Base-by-base conservation (phyloP, 129 eudicot genomes). In the Glebionis coronaria region DNA sequence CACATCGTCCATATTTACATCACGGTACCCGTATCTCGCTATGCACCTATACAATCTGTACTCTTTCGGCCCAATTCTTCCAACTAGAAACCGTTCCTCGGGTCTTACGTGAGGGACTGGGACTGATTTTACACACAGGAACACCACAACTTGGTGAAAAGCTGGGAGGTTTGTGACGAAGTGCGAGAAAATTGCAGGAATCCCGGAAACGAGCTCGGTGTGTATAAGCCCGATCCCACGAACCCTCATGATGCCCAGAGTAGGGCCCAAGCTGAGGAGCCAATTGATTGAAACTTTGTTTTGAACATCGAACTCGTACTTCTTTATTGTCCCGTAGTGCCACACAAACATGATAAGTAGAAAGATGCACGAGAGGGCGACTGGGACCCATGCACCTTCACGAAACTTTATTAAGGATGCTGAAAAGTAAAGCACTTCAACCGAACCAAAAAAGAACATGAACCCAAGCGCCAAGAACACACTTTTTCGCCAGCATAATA, bases 371-470 rank as follows among this genome's bases (percentile, higher is more conserved):
- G 97, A 83, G 35, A 90, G 90, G 63, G 74, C 97, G 2, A 86
- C 71, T 4, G 97, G 97, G 62, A 90, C 94, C 97, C 97, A 90
- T n/a, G 97, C 97, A 15, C 97, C 97, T 27, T 90, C 97, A 1
- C 66, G 88, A 67, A 90, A 90, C 76, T 90, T 90, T 66, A 90
- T 82, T 5, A 90, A 83, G 35, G 97, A 86, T 61, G 97, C 97
- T 6, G 94, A 90, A 80, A 90, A 90, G 80, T 90, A 90, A 65
- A 90, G 88, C 5, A 86, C 80, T 80, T 90, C 97, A 5, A 86
- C 66, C 15, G 88, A 79, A 5, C 97, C 97, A 54, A 90, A 90
- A 83, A 90, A 84, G 46, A 90, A 54, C 79, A 82, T 77, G 65
- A 90, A 90, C 75, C 75, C 74, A 5, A 83, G 40, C 13, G 94